These are phyloP conservation scores for Xylaria castorea DNA, from an alignment of 495 filamentous ascomycete genomes.

Conservation along the genomic window DNA sequence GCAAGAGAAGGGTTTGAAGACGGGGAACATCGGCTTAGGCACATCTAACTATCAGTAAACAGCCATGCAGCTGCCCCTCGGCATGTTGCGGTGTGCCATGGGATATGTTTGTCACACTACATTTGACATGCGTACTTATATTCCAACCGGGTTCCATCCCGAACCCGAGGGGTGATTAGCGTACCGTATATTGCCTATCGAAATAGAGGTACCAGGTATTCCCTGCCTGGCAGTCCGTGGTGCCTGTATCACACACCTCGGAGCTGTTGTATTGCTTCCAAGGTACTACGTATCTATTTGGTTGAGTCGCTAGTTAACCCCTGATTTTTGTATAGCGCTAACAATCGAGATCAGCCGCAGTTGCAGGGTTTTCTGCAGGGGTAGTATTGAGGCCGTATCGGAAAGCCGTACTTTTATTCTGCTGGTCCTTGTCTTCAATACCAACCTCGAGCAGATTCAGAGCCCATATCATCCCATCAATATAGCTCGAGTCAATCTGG, in stretches of 20 bases:
- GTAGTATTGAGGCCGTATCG: background rate
- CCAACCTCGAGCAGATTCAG: background rate
- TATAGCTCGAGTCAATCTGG: background rate
- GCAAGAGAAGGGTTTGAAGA: background rate
- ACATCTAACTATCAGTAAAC: too few species aligned
- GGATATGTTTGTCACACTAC: too few species aligned
- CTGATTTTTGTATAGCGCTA: too few species aligned
- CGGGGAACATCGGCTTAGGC: background rate
- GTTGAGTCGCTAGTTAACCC: too few species aligned
- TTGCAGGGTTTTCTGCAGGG: too few species aligned
- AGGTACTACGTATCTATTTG: too few species aligned
- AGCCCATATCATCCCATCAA: background rate
- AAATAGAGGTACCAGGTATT: background rate
- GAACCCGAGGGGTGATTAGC: background rate
- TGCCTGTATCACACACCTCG: too few species aligned
- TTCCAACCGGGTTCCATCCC: background rate
- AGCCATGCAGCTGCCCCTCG: background rate
- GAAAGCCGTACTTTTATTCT: too few species aligned
- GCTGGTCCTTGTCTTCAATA: too few species aligned
- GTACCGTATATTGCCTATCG: background rate
- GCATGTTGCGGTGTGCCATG: background rate
- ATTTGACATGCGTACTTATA: too few species aligned
- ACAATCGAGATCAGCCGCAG: background rate
- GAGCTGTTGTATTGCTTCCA: too few species aligned
- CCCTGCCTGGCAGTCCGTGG: too few species aligned